These are phyloP conservation scores for Trichoderma harzianum DNA, from an alignment of 2,329 filamentous ascomycete species.

Conservation along the genomic window DNA sequence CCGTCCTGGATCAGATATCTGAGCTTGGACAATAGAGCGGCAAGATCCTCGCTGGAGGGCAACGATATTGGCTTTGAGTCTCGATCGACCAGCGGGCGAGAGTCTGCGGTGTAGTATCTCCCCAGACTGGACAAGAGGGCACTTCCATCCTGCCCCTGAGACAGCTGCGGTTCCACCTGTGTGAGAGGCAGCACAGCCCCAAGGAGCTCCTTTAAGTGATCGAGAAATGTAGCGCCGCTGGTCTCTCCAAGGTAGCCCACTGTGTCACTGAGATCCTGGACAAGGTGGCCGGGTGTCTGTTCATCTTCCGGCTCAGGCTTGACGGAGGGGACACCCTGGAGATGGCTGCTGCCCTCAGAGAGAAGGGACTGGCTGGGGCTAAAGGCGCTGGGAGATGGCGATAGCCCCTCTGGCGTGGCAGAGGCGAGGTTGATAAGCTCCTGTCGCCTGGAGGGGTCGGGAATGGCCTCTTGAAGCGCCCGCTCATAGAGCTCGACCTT, in stretches of 20 bases:
- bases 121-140: conserved; percentile 42
- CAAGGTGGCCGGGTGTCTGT: conserved; percentile 34
- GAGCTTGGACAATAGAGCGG: conserved; percentile 38
- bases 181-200: conserved; percentile 36
- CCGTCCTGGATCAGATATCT: conserved; percentile 46
- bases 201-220: conserved; percentile 48
- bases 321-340: conserved; percentile 6
- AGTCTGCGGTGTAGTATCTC: conserved; percentile 47
- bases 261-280: conserved; percentile 44
- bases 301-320: conserved; percentile 19
- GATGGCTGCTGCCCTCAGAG: conserved; percentile 2
- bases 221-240: conserved; percentile 49
- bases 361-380: not conserved
- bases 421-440: conserved; percentile 31
- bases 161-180: conserved; percentile 20
- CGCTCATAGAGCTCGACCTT: conserved; percentile 41
- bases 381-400: conserved; percentile 24
- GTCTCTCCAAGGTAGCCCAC: conserved; percentile 48
- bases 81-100: conserved; percentile 37
- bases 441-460: conserved; percentile 35
- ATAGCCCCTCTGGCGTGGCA: conserved; percentile 23
- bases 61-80: conserved; percentile 40
- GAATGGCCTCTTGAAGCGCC: conserved; percentile 36
- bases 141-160: conserved; percentile 15
- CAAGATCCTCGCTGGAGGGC: conserved; percentile 37